Evolutionary conservation across 495 filamentous ascomycete genomes (phyloP).

Genomic region (Pseudomonodictys pantanalensis): DNA sequence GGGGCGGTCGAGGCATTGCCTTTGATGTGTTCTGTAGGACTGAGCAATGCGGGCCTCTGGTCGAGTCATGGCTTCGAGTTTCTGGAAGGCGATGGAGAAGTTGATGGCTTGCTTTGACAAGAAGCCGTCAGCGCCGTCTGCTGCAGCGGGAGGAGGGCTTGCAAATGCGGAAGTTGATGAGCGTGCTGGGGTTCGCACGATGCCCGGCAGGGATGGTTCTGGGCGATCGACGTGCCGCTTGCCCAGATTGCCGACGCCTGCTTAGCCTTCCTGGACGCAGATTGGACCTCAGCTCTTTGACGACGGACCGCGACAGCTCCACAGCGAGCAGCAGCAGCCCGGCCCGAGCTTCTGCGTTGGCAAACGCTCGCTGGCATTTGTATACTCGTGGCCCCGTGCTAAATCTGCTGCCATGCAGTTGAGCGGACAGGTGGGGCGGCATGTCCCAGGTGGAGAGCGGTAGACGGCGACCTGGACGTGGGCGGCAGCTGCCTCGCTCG

Average conservation of each 20-base stretch:
- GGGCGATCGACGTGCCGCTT: constrained; percentile 12
- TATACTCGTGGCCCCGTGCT: no score
- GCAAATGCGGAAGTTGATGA: not conserved
- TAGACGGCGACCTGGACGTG: constrained; percentile 14
- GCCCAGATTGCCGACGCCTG: constrained; percentile 22
- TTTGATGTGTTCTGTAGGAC: no score
- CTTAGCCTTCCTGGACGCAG: not conserved
- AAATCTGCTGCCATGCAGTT: no score
- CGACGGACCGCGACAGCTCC: not conserved
- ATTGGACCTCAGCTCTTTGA: not conserved
- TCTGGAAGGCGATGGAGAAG: no score
- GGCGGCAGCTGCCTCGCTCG: not conserved
- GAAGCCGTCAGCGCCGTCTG: no score
- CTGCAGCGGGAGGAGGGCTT: no score
- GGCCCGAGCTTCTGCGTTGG: not conserved
- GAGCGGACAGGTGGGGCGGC: not conserved
- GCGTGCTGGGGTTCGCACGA: not conserved
- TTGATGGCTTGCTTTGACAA: no score
- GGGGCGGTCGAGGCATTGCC: no score
- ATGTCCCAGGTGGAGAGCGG: not conserved
- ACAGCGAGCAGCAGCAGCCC: not conserved
- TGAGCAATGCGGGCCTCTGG: no score
- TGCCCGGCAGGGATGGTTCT: constrained; percentile 1
- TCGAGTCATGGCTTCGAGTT: no score
- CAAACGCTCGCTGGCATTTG: not conserved